Evolutionary conservation across 1,284 basidiomycete species (phyloP).

Genomic region (Sphaerobolus stellatus): DNA sequence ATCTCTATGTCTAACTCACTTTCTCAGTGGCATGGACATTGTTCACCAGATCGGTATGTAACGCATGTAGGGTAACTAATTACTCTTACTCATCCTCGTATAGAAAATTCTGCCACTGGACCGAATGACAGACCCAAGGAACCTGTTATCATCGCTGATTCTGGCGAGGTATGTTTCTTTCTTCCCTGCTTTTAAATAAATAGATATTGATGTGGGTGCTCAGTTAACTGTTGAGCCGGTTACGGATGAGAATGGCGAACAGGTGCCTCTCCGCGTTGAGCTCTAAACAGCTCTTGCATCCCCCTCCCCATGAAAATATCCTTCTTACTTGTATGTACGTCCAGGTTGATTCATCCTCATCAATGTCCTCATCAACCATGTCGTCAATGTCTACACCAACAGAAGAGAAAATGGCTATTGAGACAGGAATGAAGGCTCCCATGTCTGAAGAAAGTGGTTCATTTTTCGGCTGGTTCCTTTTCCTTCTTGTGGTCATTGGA

Average conservation of each 20-base stretch:
- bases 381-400: conserved; percentile 1
- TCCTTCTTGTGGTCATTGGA: conserved; percentile 48
- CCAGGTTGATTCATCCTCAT: conserved; percentile 15
- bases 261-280: conserved; percentile 92
- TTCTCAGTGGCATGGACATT: conserved; percentile 71
- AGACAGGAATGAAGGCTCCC: neutral
- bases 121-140: conserved; percentile 66
- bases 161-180: conserved; percentile 68
- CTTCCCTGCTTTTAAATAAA: neutral
- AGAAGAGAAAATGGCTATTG: conserved; percentile 7
- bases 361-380: conserved; percentile 10
- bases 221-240: conserved; percentile 65
- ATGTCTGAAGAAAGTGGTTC: conserved; percentile 6
- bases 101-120: conserved; percentile 73
- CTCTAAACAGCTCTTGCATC: conserved; percentile 53
- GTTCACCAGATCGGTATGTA: conserved; percentile 68
- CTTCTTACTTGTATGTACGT: conserved; percentile 12
- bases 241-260: conserved; percentile 66
- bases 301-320: conserved; percentile 6
- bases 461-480: conserved; percentile 43
- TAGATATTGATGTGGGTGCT: conserved; percentile 7
- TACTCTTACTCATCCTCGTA: conserved; percentile 18
- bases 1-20: neutral
- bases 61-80: neutral
- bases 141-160: conserved; percentile 75